Base-by-base conservation (phyloP, 1,139 yeast species). In the Yamadazyma jaroonii region DNA sequence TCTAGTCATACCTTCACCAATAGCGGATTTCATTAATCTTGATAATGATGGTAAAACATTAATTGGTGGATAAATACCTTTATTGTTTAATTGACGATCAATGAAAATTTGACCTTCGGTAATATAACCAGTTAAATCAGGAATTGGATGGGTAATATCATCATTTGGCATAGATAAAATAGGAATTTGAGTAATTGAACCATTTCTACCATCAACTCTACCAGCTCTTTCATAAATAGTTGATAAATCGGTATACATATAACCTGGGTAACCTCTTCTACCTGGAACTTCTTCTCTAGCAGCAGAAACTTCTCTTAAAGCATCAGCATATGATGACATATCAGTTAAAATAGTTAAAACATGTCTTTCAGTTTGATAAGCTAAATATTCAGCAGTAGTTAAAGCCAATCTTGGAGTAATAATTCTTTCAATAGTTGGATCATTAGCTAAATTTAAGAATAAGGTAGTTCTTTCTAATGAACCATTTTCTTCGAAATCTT, bases 251-350 rank as follows among this genome's bases (percentile, higher is more conserved):
- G 99, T 92, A 73, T 92, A 92, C 99, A 92, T 92, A 68, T 92
- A 92, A 85, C 99, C 99, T 48, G 99, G 99, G 70, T 92, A 92
- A 75, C 99, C 99, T 82, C 99, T 89, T 80, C 99, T 89, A 77
- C 99, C 99, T 59, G 99, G 99, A 34, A 92, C 99, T 73, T 92
- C 99, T 73, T 92, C 99, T 78, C 99, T 87, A 36, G 99, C 99
- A 45, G 99, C 98, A 44, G 97, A 89, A 38, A 92, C 98, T 74
- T 92, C 99, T 81, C 99, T 90, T 61, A 92, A 77, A 29, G 99
- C 99, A 67, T 92, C 99, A 28, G 99, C 99, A 64, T 92, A 92
- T 12, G 98, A 92, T 20, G 97, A 88, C 99, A 92, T 92, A 73
- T 92, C 99, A 41, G 99, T 94, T 61, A 92, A 79, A 58, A 92